These are phyloP conservation scores for Aspergillus fructus DNA, from an alignment of 2,329 filamentous ascomycete species.

Conservation along the genomic window DNA sequence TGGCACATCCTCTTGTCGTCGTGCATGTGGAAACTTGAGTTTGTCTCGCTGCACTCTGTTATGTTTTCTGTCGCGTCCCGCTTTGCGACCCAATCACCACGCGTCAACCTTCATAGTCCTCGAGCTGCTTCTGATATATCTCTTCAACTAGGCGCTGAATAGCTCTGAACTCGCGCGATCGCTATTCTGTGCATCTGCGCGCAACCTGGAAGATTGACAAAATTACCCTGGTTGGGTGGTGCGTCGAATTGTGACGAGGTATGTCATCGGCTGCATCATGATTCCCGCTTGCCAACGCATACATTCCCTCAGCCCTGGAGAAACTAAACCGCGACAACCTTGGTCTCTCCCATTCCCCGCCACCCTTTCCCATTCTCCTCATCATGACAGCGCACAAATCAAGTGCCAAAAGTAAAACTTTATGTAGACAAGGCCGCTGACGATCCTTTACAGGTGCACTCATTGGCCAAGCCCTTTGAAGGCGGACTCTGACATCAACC, in stretches of 20 bases:
- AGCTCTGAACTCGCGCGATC: slow-evolving; percentile 8
- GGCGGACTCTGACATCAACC: slow-evolving; percentile 29
- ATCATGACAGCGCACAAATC: slow-evolving; percentile 30
- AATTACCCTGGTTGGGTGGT: slow-evolving; percentile 22
- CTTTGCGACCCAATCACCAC: slow-evolving; percentile 24
- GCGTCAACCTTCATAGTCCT: slow-evolving; percentile 23
- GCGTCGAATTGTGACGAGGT: slow-evolving; percentile 36
- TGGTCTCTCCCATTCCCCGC: slow-evolving; percentile 17
- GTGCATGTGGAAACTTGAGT: neutral
- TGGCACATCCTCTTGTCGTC: neutral
- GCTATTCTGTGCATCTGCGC: slow-evolving; percentile 9
- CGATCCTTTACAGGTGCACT: slow-evolving; percentile 23
- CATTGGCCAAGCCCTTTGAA: slow-evolving; percentile 21
- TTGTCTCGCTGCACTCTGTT: slow-evolving; percentile 15
- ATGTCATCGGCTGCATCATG: slow-evolving; percentile 36
- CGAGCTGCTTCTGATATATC: slow-evolving; percentile 16
- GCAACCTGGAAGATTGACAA: slow-evolving; percentile 16
- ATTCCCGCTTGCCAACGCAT: slow-evolving; percentile 41
- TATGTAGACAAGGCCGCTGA: slow-evolving; percentile 25
- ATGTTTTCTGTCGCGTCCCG: slow-evolving; percentile 20
- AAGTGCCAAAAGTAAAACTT: slow-evolving; percentile 13
- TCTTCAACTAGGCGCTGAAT: slow-evolving; percentile 12
- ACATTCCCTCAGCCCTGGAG: slow-evolving; percentile 31
- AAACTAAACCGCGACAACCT: slow-evolving; percentile 30
- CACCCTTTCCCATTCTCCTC: slow-evolving; percentile 15